These are phyloP conservation scores for Marsdenia floribunda DNA, from an alignment of 257 asterid species.

Conservation along the genomic window DNA sequence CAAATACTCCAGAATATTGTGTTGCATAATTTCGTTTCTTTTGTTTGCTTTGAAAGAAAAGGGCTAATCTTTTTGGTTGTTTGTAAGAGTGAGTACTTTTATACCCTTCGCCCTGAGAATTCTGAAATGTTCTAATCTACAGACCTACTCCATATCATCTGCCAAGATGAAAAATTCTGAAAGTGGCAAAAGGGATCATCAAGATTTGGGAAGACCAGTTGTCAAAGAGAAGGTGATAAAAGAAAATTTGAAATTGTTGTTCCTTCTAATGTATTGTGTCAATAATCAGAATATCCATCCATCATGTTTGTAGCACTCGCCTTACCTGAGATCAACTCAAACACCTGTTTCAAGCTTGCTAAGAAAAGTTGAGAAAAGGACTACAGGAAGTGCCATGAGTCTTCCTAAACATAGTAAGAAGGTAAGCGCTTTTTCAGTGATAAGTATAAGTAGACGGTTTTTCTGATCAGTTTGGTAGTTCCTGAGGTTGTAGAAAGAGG, in stretches of 20 bases:
- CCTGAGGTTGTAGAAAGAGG: not conserved
- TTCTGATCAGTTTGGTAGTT: not conserved
- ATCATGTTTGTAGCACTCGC: conserved; percentile 43
- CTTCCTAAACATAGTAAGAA: conserved; percentile 80
- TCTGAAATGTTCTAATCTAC: conserved; percentile 18
- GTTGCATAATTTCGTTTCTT: not conserved
- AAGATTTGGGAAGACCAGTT: conserved; percentile 36
- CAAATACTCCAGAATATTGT: not conserved
- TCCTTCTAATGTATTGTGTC: conserved; percentile 7
- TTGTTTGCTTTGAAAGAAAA: not conserved
- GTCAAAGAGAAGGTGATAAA: conserved; percentile 54
- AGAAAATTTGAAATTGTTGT: conserved; percentile 15
- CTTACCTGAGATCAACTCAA: conserved; percentile 43
- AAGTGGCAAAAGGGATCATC: conserved; percentile 39
- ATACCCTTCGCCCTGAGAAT: not conserved
- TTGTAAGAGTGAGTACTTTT: not conserved
- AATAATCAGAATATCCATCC: conserved; percentile 3
- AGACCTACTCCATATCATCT: conserved; percentile 54
- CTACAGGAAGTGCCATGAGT: conserved; percentile 37
- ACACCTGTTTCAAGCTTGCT: conserved; percentile 72
- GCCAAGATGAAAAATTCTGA: conserved; percentile 55
- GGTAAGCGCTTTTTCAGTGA: conserved; percentile 40
- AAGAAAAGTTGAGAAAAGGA: conserved; percentile 64
- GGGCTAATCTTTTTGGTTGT: not conserved
- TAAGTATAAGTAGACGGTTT: conserved; percentile 4